A percentile compares a stretch with the other conserved stretches of the same genome.
phyloP scores from a whole-genome alignment of 148 eudicot species.

The Fagopyrum esculentum region DNA sequence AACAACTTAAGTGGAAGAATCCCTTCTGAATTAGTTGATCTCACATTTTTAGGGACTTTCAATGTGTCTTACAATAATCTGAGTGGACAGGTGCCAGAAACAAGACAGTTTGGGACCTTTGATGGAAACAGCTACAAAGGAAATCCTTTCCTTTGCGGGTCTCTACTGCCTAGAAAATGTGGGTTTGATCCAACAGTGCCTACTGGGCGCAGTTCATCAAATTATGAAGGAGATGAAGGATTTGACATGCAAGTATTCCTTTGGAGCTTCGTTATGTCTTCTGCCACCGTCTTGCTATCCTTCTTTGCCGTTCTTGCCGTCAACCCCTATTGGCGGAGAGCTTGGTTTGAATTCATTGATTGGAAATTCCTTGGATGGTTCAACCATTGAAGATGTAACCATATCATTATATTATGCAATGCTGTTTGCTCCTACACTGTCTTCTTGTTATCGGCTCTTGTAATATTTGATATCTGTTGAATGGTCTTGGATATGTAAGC shows the following conservation, averaged over 20 bases:
- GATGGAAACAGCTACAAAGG: conserved; percentile 10
- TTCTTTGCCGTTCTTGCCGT: background rate
- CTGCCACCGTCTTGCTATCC: background rate
- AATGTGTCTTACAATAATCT: conserved; percentile 6
- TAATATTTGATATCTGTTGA: background rate
- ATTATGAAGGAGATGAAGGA: background rate
- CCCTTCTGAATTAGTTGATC: background rate
- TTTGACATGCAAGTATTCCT: background rate
- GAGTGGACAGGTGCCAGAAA: background rate
- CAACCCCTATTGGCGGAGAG: background rate
- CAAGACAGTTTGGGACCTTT: conserved; percentile 7
- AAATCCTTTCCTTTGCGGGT: conserved; percentile 13
- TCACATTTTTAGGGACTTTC: conserved; percentile 1
- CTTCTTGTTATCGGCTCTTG: background rate
- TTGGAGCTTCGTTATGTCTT: background rate
- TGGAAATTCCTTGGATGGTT: background rate
- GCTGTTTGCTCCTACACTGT: background rate
- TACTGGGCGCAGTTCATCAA: background rate
- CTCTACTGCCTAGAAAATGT: background rate
- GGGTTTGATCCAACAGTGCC: background rate
- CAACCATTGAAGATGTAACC: background rate
- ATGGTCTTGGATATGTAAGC: no score
- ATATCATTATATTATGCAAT: background rate
- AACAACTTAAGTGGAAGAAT: background rate
- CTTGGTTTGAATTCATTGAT: background rate